These are phyloP conservation scores for Gastrodia elata DNA, from an alignment of 106 monocot genomes.

Conservation along the genomic window DNA sequence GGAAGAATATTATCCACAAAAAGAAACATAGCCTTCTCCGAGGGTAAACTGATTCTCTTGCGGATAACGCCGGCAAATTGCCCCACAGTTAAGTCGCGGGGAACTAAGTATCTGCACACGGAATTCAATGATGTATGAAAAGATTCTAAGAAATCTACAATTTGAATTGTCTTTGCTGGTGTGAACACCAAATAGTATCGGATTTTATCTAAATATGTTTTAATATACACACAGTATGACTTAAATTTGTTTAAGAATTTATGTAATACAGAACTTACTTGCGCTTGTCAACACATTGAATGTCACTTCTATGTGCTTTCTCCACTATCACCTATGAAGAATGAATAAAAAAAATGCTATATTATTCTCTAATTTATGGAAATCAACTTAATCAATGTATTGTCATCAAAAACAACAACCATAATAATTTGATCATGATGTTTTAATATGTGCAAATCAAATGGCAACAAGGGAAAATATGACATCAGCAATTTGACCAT, in stretches of 20 bases:
- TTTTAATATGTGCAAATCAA: background rate
- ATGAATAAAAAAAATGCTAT: background rate
- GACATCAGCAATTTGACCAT: background rate
- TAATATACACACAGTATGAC: background rate
- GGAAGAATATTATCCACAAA: constrained; percentile 30
- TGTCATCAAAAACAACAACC: background rate
- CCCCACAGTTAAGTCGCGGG: constrained; percentile 20
- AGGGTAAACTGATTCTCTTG: constrained; percentile 19
- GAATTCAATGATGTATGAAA: background rate
- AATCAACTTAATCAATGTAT: background rate
- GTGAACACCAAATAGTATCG: background rate
- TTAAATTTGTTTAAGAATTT: background rate
- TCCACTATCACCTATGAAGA: constrained; percentile 25
- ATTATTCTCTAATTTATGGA: background rate
- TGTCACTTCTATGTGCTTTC: constrained; percentile 24
- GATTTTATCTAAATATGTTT: background rate
- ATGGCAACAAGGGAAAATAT: background rate
- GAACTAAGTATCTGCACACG: constrained; percentile 25
- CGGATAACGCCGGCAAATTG: constrained; percentile 26
- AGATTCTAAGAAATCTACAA: background rate
- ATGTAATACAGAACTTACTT: constrained; percentile 16
- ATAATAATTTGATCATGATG: background rate
- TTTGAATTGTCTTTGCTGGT: background rate
- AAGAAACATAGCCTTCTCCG: constrained; percentile 28
- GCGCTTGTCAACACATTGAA: constrained; percentile 19